phyloP scores from a whole-genome alignment of 2,329 filamentous ascomycete genomes.

The Dactylellina haptotyla region DNA sequence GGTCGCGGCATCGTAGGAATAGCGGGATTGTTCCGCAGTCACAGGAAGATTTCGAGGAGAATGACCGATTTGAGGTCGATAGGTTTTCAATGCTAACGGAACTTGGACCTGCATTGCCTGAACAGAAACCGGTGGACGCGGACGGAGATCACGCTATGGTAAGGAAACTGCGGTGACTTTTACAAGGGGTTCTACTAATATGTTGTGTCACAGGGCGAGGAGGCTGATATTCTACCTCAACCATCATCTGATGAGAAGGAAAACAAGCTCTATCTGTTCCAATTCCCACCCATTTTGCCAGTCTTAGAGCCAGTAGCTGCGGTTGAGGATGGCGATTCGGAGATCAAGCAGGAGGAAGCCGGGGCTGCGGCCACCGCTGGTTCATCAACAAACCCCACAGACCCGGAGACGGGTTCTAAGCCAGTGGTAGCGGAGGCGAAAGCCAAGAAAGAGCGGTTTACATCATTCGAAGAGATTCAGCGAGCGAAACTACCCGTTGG shows the following conservation, averaged over 20 bases:
- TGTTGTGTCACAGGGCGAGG: conserved; percentile 11
- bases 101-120: conserved; percentile 33
- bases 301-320: conserved; percentile 42
- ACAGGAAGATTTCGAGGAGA: conserved; percentile 56
- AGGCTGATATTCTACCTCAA: conserved; percentile 3
- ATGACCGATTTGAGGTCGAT: conserved; percentile 56
- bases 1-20: conserved; percentile 47
- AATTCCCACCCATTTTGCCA: conserved; percentile 57
- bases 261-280: conserved; percentile 58
- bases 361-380: conserved; percentile 14
- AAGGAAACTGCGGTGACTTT: not conserved
- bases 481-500: conserved; percentile 65
- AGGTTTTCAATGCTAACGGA: conserved; percentile 45
- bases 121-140: conserved; percentile 20
- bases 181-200: conserved; percentile 8
- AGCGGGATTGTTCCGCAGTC: conserved; percentile 43
- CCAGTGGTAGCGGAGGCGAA: not conserved
- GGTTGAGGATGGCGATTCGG: conserved; percentile 21
- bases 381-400: conserved; percentile 25
- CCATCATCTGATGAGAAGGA: conserved; percentile 57
- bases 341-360: conserved; percentile 32
- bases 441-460: conserved; percentile 59
- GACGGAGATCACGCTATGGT: conserved; percentile 56
- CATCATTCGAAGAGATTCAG: conserved; percentile 59
- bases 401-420: conserved; percentile 25